Evolutionary conservation across 1,284 basidiomycete genomes (phyloP).

Genomic region (Cerioporus squamosus): DNA sequence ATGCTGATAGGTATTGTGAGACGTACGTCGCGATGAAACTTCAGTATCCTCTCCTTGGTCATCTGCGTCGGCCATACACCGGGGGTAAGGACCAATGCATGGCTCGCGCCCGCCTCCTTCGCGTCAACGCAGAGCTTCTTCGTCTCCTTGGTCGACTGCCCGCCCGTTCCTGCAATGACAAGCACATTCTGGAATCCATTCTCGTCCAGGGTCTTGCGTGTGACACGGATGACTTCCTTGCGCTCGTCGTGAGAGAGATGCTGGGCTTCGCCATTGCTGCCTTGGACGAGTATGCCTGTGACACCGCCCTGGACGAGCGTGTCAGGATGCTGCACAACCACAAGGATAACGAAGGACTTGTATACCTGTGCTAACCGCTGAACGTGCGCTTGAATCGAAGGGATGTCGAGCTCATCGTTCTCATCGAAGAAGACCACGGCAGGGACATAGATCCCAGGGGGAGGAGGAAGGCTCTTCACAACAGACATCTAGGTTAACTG

Average conservation of each 20-base stretch:
- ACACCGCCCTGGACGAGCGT: slow-evolving; percentile 56
- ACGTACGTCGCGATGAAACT: slow-evolving; percentile 64
- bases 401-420: slow-evolving; percentile 67
- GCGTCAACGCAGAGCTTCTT: slow-evolving; percentile 82
- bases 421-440: slow-evolving; percentile 72
- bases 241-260: slow-evolving; percentile 78
- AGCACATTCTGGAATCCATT: slow-evolving; percentile 71
- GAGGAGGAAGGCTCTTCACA: slow-evolving; percentile 44
- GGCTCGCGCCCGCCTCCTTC: slow-evolving; percentile 78
- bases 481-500: slow-evolving; percentile 1
- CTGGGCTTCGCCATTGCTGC: slow-evolving; percentile 80
- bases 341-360: no score
- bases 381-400: slow-evolving; percentile 63
- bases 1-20: no score
- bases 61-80: slow-evolving; percentile 70
- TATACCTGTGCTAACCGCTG: slow-evolving; percentile 67
- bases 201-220: slow-evolving; percentile 75
- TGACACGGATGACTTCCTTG: slow-evolving; percentile 63
- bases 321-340: no score
- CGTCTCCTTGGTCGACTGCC: slow-evolving; percentile 81
- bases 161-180: slow-evolving; percentile 87
- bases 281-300: slow-evolving; percentile 77
- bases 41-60: slow-evolving; percentile 62
- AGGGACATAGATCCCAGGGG: slow-evolving; percentile 74
- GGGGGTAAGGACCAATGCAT: slow-evolving; percentile 77